These are phyloP conservation scores for Quercus robur DNA, from an alignment of 306 rosid genomes.

Conservation along the genomic window DNA sequence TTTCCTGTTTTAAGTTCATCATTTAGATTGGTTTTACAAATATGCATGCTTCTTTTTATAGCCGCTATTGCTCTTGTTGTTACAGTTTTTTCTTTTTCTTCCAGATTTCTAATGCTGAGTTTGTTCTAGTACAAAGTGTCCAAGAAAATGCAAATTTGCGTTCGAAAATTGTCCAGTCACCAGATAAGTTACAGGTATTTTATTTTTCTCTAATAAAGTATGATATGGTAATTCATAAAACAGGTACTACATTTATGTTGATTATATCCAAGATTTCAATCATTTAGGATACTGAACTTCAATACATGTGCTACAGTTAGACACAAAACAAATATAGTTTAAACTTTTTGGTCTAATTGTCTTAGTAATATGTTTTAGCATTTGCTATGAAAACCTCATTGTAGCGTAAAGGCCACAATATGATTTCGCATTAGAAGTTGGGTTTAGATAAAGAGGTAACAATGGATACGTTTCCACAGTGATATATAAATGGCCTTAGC, in stretches of 20 bases:
- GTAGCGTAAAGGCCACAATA: too few relatives aligned
- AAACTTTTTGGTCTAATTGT: neutral
- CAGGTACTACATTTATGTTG: neutral
- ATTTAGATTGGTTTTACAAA: neutral
- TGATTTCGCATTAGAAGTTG: too few relatives aligned
- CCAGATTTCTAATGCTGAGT: constrained; percentile 80
- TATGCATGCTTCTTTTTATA: neutral
- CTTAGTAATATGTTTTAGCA: too few relatives aligned
- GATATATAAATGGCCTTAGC: too few relatives aligned
- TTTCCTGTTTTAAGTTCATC: neutral
- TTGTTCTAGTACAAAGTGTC: constrained; percentile 59
- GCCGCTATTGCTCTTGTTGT: neutral
- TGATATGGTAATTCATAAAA: neutral
- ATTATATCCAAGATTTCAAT: neutral
- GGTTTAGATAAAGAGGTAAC: too few relatives aligned
- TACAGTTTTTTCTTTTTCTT: constrained; percentile 10
- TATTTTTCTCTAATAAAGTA: neutral
- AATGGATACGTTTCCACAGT: too few relatives aligned
- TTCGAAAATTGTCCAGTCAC: constrained; percentile 78
- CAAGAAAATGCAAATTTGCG: constrained; percentile 80
- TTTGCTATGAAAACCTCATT: too few relatives aligned
- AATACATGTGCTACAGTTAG: neutral
- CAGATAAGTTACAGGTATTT: constrained; percentile 80
- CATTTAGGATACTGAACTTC: neutral
- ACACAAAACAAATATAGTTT: neutral